Base-by-base conservation (phyloP, 73 alveolate species). In the Paramecium octaurelia region DNA sequence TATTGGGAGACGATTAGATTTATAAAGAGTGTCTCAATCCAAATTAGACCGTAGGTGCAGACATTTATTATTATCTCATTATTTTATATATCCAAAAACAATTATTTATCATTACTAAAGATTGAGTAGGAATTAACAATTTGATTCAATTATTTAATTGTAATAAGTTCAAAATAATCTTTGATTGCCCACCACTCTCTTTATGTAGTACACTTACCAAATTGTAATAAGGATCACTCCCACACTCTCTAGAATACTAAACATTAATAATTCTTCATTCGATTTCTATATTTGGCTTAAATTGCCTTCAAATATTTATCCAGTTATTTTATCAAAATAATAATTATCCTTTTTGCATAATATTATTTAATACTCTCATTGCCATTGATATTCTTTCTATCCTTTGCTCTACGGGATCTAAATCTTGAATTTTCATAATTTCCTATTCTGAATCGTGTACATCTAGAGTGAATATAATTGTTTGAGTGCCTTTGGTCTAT, bases 391-490 rank as follows among this genome's bases (percentile, higher is more conserved):
- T 20, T 42, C 71, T 77, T 31, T 77, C 90, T 24, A 43, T 21
- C 20, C 58, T 80, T 14, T 6, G 44, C 9, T 20, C 46, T 12
- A 43, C 10, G 5, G 70, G 44, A 43, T 80, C 91, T 80, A 80
- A 48, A 23, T 80, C 91, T 46, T 4, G 20, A 1, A 80, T 42
- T 80, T 64, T 44, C 23, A 80, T 20, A 80, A 38, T 36, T n/a
- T 43, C 76, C 48, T 43, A 31, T 20, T 10, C 38, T 31, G 76
- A 44, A 80, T 43, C 73, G 44, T 80, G 91, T 10, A 43, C 76
- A 80, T 80, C 91, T 44, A 80, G 20, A 44, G 75, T 64, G 48
- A 80, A 80, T 44, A 54, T 80, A 27, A 80, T 64, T 31, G 75
- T 42, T 16, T 9, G 21, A 14, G 43, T 44, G 3, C 48, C 46